Evolutionary conservation across 371 early-diverging fungal genomes (phyloP), one percentile per base, ranked within the genome.

Genomic region (Mortierella sp.): DNA sequence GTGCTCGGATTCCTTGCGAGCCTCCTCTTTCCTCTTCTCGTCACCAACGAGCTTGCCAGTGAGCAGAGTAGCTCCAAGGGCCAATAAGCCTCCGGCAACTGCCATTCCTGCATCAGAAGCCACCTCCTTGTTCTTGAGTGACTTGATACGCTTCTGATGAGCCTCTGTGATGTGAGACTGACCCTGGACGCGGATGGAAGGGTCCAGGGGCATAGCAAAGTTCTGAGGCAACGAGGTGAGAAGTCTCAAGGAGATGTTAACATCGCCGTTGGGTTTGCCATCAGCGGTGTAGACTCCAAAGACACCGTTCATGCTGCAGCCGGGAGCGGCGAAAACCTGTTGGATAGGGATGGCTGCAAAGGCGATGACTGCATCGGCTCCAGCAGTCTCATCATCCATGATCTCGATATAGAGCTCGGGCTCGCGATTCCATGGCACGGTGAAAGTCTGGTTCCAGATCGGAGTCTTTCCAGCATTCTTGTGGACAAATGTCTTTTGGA

Each of bases 401-500:
- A 88, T 80, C 73, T 86, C 86, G 41, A 88, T 63, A 46, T 57
- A 88, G 19, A 88, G 80, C 24, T 85, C 81, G 24, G 82, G 67
- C 39, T 83, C 81, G 49, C 82, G 83, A 40, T 76, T 76, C 45
- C 82, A 70, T 10, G 82, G 70, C 24, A 86, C 37, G 2, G 50
- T 67, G 59, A 88, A 86, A 57, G 82, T 60, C 67, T 87, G 86
- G 78, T 86, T 84, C 88, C 88, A 87, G 41, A 78, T 69, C 7
- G 88, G 81, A 19, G 62, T 78, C 56, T 83, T 79, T 67, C 88
- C 88, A 28, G 78, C 85, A 28, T 85, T 71, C 81, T 86, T 87
- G 66, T 83, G 82, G 45, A 80, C 79, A 45, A 79, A 84, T 10
- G 86, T 84, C 79, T 80, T 82, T 61, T 84, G 79, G 80, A 74